Percentiles rank a stretch among this genome's conserved stretches.
phyloP scores from a whole-genome alignment of 768 basidiomycete genomes.

The Psilocybe sp. region DNA sequence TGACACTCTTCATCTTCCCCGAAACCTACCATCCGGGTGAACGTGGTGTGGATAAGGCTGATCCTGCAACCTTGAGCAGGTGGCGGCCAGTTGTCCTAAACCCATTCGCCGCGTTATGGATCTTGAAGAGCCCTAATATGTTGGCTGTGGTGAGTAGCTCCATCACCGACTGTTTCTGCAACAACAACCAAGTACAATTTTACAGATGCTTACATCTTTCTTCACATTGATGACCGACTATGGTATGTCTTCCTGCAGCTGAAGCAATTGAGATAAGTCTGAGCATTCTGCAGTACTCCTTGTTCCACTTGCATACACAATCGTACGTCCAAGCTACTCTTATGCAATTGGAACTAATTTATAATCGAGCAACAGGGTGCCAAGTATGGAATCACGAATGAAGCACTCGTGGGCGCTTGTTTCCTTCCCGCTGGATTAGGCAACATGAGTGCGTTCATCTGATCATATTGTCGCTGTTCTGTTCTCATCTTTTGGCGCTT shows the following conservation, averaged over 20 bases:
- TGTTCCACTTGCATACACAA: slow-evolving; percentile 63
- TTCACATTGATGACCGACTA: slow-evolving; percentile 34
- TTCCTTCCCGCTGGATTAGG: slow-evolving; percentile 62
- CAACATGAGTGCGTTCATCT: slow-evolving; percentile 45
- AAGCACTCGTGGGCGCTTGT: slow-evolving; percentile 56
- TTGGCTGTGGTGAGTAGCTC: slow-evolving; percentile 44
- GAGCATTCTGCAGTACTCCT: slow-evolving; percentile 38
- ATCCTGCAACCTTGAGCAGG: slow-evolving; percentile 16
- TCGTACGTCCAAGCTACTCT: slow-evolving; percentile 39
- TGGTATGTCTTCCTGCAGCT: slow-evolving; percentile 26
- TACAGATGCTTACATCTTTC: slow-evolving; percentile 28
- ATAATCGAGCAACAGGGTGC: slow-evolving; percentile 39
- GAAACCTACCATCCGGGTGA: slow-evolving; percentile 66
- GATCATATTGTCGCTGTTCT: neutral
- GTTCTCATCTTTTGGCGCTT: neutral
- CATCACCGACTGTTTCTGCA: neutral
- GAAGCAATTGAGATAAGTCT: neutral
- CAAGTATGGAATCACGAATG: slow-evolving; percentile 53
- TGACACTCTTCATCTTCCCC: slow-evolving; percentile 47
- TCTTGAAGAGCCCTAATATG: slow-evolving; percentile 61
- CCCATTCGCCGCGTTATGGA: slow-evolving; percentile 47
- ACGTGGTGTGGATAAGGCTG: slow-evolving; percentile 49
- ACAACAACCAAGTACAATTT: neutral
- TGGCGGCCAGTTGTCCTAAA: slow-evolving; percentile 50
- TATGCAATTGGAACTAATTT: neutral